phyloP scores from a whole-genome alignment of 2,329 filamentous ascomycete genomes.

The Pseudocercospora macadamiae region DNA sequence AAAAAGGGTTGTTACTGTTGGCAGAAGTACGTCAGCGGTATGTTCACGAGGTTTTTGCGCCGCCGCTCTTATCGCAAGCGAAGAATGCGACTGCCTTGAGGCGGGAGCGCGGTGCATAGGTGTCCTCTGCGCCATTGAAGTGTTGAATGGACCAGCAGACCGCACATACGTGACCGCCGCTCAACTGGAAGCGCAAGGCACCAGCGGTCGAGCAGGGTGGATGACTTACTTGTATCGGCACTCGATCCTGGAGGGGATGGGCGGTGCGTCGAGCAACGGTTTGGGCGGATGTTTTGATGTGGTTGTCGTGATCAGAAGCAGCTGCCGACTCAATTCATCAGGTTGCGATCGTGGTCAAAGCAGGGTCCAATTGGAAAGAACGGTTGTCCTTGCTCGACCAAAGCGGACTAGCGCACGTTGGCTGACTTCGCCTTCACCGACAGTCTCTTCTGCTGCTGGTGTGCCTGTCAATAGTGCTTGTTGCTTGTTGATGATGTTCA shows the following conservation, averaged over 20 bases:
- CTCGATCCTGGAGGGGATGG: conserved; percentile 8
- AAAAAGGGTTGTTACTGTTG: conserved; percentile 17
- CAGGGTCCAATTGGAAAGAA: conserved; percentile 4
- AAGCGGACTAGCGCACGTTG: too few species aligned
- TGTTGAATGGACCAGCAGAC: too few species aligned
- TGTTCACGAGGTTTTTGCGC: background rate
- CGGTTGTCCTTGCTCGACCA: too few species aligned
- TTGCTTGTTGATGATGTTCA: background rate
- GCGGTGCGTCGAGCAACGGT: background rate
- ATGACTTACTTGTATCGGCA: conserved; percentile 7
- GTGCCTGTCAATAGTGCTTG: background rate
- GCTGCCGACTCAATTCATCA: too few species aligned
- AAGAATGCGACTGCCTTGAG: conserved; percentile 26
- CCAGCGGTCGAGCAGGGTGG: background rate
- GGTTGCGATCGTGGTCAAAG: conserved; percentile 1
- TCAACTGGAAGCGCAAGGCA: conserved; percentile 4
- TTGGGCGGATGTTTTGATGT: conserved; percentile 1
- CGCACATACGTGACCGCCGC: conserved; percentile 11
- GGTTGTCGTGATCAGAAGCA: conserved; percentile 1
- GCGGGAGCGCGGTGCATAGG: conserved; percentile 19
- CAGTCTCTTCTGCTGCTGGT: too few species aligned
- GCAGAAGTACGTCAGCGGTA: conserved; percentile 11
- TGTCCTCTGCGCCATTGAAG: conserved; percentile 21
- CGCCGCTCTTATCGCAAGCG: conserved; percentile 4
- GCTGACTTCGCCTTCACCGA: too few species aligned